These are phyloP conservation scores for Waltiozyma sp. DNA, from an alignment of 1,139 yeast species.

Conservation along the genomic window DNA sequence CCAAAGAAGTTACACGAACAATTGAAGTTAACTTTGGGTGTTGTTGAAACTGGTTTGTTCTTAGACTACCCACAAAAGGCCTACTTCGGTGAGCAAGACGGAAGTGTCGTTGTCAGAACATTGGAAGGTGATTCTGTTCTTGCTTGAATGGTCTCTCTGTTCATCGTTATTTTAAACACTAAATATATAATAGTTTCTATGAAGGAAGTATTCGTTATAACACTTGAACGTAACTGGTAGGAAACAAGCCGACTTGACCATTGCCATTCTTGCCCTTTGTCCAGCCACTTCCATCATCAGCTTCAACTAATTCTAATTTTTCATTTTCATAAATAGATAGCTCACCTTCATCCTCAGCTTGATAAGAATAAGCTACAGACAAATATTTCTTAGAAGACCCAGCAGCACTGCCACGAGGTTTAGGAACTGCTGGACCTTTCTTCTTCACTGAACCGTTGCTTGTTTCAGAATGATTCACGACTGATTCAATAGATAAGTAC, in stretches of 20 bases:
- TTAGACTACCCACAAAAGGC: conserved; percentile 60
- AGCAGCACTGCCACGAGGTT: background rate
- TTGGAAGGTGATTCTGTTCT: conserved; percentile 14
- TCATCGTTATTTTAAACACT: background rate
- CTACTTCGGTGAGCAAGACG: conserved; percentile 79
- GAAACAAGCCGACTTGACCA: conserved; percentile 66
- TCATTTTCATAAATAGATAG: conserved; percentile 54
- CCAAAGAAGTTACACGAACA: conserved; percentile 47
- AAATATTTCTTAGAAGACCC: background rate
- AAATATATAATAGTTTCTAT: background rate
- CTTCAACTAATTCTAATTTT: conserved; percentile 40
- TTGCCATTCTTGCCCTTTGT: conserved; percentile 38
- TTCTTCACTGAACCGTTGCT: background rate
- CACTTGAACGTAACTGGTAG: conserved; percentile 69
- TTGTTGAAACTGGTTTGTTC: conserved; percentile 93
- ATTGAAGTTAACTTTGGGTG: conserved; percentile 78
- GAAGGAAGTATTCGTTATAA: background rate
- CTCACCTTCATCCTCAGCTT: conserved; percentile 71
- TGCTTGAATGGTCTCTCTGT: background rate
- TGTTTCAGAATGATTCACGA: background rate
- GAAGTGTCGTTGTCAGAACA: conserved; percentile 35
- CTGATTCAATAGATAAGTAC: conserved; percentile 44
- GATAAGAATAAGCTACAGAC: conserved; percentile 27
- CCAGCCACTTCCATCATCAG: conserved; percentile 96
- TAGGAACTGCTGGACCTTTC: background rate